Base-by-base conservation (phyloP, 1,284 basidiomycete species). In the Omphalotus olearius region DNA sequence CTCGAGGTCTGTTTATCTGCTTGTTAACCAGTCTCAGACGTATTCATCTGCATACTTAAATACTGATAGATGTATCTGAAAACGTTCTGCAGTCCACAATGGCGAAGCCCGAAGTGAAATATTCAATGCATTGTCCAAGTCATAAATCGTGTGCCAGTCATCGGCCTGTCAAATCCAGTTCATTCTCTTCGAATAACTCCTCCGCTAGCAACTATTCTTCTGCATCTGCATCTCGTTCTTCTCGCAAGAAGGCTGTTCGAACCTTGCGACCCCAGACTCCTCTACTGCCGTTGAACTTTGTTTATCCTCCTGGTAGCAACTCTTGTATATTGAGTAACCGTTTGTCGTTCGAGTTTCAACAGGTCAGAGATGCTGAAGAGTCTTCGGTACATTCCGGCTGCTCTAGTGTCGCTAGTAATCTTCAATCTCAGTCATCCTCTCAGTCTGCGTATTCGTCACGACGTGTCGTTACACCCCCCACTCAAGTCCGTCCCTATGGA, bases 371-470 rank as follows among this genome's bases (percentile, higher is more conserved):
- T 42, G 23, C 16, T 14, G 49, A 35, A 36, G 46, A 37, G 41
- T n/a, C 10, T 30, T 52, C 50, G 33, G 30, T 38, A 13, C 38
- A 42, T 18, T 52, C 45, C 18, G 28, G n/a, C 30, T 4, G 13
- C 30, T 33, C 41, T 18, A 17, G 20, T 42, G 18, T 26, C 30
- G 20, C 41, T 28, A 33, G 37, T 16, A 42, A 45, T 28, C 18
- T 9, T 37, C 20, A n/a, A 11, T 45, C 45, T 38, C 40, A 37
- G 26, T 44, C 30, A 9, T 39, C 33, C 42, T 47, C 45, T n/a
- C n/a, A n/a, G n/a, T n/a, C n/a, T n/a, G 39, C 40, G 16, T 52
- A 18, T 36, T 47, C 48, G 18, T 42, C 40, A 20, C 38, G 26
- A 2, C 9, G 11, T 41, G 16, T 17, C 28, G 38, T 23, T 6